These are phyloP conservation scores for Bromus sterilis DNA, from an alignment of 176 grass and related monocot species.

Conservation along the genomic window DNA sequence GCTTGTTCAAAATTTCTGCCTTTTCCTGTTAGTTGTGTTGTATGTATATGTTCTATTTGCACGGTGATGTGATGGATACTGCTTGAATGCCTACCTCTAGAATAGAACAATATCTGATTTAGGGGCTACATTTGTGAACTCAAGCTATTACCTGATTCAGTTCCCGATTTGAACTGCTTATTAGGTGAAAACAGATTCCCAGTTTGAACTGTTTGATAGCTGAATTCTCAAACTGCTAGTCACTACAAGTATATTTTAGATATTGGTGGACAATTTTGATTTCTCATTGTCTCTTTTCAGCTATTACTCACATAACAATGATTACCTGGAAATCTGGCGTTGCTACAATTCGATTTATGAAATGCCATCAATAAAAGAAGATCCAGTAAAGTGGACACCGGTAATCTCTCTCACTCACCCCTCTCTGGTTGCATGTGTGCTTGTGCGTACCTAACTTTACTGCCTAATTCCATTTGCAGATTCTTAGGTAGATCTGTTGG, in stretches of 20 bases:
- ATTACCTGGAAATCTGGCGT: slow-evolving; percentile 89
- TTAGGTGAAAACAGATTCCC: not conserved
- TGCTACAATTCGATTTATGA: slow-evolving; percentile 95
- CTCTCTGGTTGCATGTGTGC: not conserved
- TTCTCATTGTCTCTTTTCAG: slow-evolving; percentile 26
- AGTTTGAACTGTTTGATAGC: not conserved
- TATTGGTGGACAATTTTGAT: not conserved
- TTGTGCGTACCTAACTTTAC: not conserved
- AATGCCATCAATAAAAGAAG: slow-evolving; percentile 84
- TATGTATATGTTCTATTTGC: not conserved
- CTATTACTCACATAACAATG: slow-evolving; percentile 81
- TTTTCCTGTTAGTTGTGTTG: not conserved
- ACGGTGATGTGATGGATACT: not conserved
- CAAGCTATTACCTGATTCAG: not conserved
- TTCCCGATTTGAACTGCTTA: not conserved
- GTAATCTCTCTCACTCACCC: slow-evolving; percentile 28
- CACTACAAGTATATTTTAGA: not conserved
- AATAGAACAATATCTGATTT: not conserved
- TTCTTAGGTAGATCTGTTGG: slow-evolving; percentile 91
- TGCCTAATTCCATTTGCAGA: slow-evolving; percentile 22
- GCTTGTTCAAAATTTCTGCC: not conserved
- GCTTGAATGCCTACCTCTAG: not conserved
- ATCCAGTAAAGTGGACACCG: slow-evolving; percentile 72
- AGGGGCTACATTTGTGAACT: not conserved
- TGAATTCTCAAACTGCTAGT: not conserved